A percentile compares a stretch with the other conserved stretches of the same genome.
phyloP scores from a whole-genome alignment of 306 rosid genomes.

The Pyrus betulifolia region DNA sequence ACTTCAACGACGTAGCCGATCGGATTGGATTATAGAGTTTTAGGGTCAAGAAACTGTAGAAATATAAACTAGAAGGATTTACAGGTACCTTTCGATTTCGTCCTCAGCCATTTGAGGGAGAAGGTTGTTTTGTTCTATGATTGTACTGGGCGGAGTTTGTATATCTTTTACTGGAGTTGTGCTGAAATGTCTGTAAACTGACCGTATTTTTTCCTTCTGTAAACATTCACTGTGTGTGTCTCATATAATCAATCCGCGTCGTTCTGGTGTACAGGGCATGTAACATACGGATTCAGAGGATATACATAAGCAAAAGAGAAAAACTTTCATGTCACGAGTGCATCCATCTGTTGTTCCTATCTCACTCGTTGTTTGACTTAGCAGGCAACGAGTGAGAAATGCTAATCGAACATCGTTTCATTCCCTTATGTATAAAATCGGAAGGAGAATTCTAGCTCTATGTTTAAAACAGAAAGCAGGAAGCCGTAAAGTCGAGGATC shows the following conservation, averaged over 20 bases:
- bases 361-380: too few relatives aligned
- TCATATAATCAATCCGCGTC: not conserved
- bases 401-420: too few relatives aligned
- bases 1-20: not conserved
- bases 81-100: not conserved
- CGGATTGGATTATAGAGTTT: not conserved
- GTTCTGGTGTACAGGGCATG: not conserved
- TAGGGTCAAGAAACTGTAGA: conserved; percentile 1
- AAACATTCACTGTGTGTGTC: not conserved
- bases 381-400: too few relatives aligned
- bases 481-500: not conserved
- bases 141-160: not conserved
- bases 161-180: not conserved
- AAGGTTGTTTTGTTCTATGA: not conserved
- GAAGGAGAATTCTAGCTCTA: not conserved
- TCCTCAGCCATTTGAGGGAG: not conserved
- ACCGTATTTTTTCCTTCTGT: not conserved
- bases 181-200: not conserved
- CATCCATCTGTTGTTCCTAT: too few relatives aligned
- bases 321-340: too few relatives aligned
- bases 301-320: not conserved
- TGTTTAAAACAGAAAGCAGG: not conserved
- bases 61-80: not conserved
- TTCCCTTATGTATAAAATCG: too few relatives aligned
- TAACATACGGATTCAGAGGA: not conserved